Evolutionary conservation across 768 basidiomycete species (phyloP).

Genomic region (Tephrocybe sp.): DNA sequence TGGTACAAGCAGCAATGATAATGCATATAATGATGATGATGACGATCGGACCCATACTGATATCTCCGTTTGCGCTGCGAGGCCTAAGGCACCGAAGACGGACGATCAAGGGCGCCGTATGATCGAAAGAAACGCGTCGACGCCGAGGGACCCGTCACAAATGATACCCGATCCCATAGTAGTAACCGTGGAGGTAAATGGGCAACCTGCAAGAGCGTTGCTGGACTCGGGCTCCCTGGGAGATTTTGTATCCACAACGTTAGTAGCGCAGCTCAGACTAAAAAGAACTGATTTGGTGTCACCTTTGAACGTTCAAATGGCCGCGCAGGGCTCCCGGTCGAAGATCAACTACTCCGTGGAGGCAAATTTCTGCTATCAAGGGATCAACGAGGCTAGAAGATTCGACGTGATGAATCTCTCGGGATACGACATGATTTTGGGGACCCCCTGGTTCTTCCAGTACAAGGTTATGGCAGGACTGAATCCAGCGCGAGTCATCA

Average conservation of each 20-base stretch:
- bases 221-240: slow-evolving; percentile 37
- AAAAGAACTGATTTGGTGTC: slow-evolving; percentile 20
- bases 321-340: slow-evolving; percentile 37
- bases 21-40: too few species aligned
- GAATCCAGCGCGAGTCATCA: slow-evolving; percentile 22
- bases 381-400: slow-evolving; percentile 23
- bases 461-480: slow-evolving; percentile 25
- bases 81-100: too few species aligned
- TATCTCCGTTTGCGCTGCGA: too few species aligned
- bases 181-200: slow-evolving; percentile 29
- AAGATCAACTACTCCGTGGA: slow-evolving; percentile 29
- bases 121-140: slow-evolving; percentile 19
- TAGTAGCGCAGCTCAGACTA: slow-evolving; percentile 36
- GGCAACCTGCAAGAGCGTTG: slow-evolving; percentile 28
- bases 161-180: slow-evolving; percentile 31
- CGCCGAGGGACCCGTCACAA: slow-evolving; percentile 15
- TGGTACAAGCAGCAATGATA: too few species aligned
- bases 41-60: too few species aligned
- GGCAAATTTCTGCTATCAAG: slow-evolving; percentile 31
- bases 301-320: slow-evolving; percentile 36
- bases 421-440: slow-evolving; percentile 38
- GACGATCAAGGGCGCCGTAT: too few species aligned
- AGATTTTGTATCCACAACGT: slow-evolving; percentile 37
- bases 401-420: slow-evolving; percentile 39
- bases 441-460: slow-evolving; percentile 37